Evolutionary conservation across 139 green algal species (phyloP).

Genomic region (Nannochloris sp.): DNA sequence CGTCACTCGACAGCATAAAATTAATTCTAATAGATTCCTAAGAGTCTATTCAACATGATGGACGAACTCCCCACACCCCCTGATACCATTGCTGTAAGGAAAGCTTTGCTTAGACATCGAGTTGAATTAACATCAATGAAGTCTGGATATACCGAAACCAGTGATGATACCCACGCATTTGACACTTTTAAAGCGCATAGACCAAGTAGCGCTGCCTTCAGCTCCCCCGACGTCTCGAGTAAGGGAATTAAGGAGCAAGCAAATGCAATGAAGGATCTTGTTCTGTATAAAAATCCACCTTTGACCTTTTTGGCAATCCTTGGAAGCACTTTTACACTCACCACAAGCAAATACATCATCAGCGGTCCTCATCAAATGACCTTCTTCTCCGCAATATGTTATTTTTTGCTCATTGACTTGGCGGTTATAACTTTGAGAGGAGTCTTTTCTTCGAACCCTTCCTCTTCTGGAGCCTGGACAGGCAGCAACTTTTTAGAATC

Average conservation of each 20-base stretch:
- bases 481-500: neutral
- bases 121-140: conserved; percentile 2
- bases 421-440: neutral
- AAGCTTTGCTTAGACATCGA: conserved; percentile 7
- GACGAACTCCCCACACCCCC: conserved; percentile 5
- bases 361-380: conserved; percentile 2
- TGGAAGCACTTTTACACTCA: conserved; percentile 1
- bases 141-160: too few relatives aligned
- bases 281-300: conserved; percentile 25
- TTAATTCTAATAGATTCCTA: too few relatives aligned
- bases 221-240: neutral
- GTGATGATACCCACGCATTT: too few relatives aligned
- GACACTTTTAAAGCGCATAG: too few relatives aligned
- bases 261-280: conserved; percentile 6
- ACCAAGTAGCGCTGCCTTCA: too few relatives aligned
- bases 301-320: conserved; percentile 2
- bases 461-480: too few relatives aligned
- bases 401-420: neutral
- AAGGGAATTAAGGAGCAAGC: neutral
- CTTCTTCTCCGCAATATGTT: neutral
- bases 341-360: neutral
- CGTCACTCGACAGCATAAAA: too few relatives aligned
- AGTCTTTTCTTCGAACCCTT: neutral
- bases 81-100: conserved; percentile 16
- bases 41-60: too few relatives aligned